A percentile compares a stretch with the other conserved stretches of the same genome.
These are phyloP conservation scores for Curvularia sp. DNA, from an alignment of 2,329 filamentous ascomycete genomes.

Conservation along the genomic window DNA sequence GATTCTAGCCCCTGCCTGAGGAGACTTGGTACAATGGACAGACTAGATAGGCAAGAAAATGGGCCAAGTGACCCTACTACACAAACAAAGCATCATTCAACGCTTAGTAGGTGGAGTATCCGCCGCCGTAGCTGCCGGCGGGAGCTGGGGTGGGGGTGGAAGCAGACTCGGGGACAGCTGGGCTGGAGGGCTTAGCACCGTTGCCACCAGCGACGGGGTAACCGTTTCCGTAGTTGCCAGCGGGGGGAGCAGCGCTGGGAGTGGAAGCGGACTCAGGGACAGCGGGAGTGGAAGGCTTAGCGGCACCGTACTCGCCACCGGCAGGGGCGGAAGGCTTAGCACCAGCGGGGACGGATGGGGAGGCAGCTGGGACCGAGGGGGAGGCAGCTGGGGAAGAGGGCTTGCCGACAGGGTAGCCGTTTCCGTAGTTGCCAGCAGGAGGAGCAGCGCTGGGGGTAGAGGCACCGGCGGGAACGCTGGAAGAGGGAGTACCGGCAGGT, in stretches of 20 bases:
- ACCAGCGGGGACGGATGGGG: background rate
- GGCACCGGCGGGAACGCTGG: constrained; percentile 18
- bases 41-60: constrained; percentile 37
- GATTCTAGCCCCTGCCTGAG: constrained; percentile 28
- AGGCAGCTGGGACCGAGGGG: constrained; percentile 8
- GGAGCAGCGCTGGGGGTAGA: background rate
- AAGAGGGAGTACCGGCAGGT: constrained; percentile 16
- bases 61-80: constrained; percentile 32
- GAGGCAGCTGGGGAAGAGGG: background rate
- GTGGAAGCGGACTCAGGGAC: constrained; percentile 11
- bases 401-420: constrained; percentile 25
- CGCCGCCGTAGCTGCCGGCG: constrained; percentile 26
- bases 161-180: constrained; percentile 8
- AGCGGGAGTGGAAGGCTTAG: background rate
- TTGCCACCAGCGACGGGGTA: background rate
- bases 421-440: too few species aligned
- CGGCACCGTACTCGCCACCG: constrained; percentile 7
- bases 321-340: constrained; percentile 10
- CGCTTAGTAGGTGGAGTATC: constrained; percentile 37
- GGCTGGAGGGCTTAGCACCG: constrained; percentile 11
- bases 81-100: constrained; percentile 27
- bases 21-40: constrained; percentile 30
- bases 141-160: constrained; percentile 12
- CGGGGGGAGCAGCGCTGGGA: background rate
- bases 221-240: background rate